phyloP scores from a whole-genome alignment of 208 protist species.

The Vickermania ingenoplastis region DNA sequence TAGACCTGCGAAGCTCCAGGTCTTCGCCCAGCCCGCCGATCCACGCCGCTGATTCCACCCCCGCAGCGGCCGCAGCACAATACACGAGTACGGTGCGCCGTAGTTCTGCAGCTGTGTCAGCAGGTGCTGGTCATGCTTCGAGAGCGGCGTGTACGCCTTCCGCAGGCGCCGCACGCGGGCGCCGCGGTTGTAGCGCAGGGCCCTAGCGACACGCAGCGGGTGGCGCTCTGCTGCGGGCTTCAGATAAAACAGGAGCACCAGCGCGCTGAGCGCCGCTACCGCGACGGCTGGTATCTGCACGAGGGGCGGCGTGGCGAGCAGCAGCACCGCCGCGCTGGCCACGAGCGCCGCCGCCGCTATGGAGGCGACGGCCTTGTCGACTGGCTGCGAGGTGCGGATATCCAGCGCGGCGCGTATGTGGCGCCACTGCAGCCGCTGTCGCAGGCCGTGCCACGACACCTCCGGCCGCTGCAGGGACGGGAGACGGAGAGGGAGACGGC shows the following conservation, averaged over 20 bases:
- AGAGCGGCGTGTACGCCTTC: neutral
- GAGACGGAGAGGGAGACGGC: neutral
- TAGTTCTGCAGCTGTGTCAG: neutral
- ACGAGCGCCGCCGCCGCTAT: neutral
- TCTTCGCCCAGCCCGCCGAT: neutral
- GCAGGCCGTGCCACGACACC: neutral
- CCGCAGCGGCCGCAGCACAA: neutral
- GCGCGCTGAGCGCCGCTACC: neutral
- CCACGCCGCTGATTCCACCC: neutral
- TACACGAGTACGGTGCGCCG: neutral
- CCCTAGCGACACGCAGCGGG: neutral
- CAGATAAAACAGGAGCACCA: neutral
- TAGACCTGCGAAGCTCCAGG: neutral
- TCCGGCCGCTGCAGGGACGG: neutral
- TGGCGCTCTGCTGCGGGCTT: neutral
- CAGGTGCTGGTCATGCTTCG: neutral
- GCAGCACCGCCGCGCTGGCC: neutral
- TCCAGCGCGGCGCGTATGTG: neutral
- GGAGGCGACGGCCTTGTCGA: neutral
- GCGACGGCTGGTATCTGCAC: neutral
- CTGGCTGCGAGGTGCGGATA: neutral
- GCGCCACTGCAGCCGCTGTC: neutral
- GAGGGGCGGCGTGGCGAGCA: neutral
- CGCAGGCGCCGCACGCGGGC: neutral
- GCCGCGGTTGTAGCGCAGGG: neutral